Evolutionary conservation across 306 rosid genomes (phyloP).

Genomic region (Carpinus fangiana): DNA sequence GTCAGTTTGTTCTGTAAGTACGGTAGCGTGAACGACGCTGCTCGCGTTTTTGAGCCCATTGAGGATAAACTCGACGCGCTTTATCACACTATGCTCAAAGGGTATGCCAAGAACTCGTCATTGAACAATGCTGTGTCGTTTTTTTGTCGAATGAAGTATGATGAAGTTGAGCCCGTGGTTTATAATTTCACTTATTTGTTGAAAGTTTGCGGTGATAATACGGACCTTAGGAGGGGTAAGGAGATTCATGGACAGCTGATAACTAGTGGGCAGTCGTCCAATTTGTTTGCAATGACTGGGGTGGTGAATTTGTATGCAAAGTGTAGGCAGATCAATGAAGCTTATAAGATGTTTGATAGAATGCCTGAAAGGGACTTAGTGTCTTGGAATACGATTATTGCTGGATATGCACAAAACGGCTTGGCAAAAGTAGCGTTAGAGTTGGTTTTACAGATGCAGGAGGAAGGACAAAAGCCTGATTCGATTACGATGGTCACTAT

Average conservation of each 20-base stretch:
- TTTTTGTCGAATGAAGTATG: slow-evolving; percentile 57
- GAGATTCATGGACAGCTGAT: slow-evolving; percentile 78
- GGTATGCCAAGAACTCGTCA: slow-evolving; percentile 66
- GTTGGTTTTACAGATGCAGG: slow-evolving; percentile 67
- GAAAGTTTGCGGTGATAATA: slow-evolving; percentile 63
- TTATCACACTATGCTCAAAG: slow-evolving; percentile 87
- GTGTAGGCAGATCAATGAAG: slow-evolving; percentile 65
- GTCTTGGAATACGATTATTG: slow-evolving; percentile 75
- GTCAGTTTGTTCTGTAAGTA: slow-evolving; percentile 73
- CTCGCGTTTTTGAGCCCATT: slow-evolving; percentile 65
- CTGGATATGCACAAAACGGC: slow-evolving; percentile 86
- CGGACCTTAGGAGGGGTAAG: slow-evolving; percentile 70
- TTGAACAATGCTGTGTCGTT: slow-evolving; percentile 48
- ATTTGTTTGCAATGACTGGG: slow-evolving; percentile 83
- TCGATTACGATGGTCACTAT: slow-evolving; percentile 74
- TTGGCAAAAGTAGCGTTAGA: slow-evolving; percentile 52
- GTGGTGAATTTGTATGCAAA: slow-evolving; percentile 75
- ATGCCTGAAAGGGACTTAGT: slow-evolving; percentile 82
- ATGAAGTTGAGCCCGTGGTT: slow-evolving; percentile 68
- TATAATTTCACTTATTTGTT: slow-evolving; percentile 83
- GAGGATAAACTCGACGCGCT: slow-evolving; percentile 68
- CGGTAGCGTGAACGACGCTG: slow-evolving; percentile 60
- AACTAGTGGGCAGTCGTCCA: slow-evolving; percentile 54
- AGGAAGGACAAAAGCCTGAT: slow-evolving; percentile 65
- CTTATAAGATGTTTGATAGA: slow-evolving; percentile 82